phyloP scores from a whole-genome alignment of 441 rosid genomes.

The Eruca vesicaria region DNA sequence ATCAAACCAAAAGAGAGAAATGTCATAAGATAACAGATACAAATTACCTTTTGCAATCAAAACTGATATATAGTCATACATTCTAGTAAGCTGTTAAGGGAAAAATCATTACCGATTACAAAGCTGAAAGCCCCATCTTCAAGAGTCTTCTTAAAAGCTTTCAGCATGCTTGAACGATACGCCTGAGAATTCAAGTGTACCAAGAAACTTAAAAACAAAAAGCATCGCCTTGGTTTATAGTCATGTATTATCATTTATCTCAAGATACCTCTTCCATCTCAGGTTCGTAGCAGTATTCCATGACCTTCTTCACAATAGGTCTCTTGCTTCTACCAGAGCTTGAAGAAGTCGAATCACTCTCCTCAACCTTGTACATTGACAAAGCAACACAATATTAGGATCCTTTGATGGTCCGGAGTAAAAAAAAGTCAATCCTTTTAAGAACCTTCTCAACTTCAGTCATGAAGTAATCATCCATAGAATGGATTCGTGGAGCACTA shows the following conservation, averaged over 20 bases:
- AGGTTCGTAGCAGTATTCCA: slow-evolving; percentile 95
- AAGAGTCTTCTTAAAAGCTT: slow-evolving; percentile 86
- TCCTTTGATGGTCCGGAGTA: background rate
- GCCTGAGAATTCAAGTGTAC: slow-evolving; percentile 42
- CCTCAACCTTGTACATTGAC: slow-evolving; percentile 59
- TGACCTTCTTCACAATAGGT: slow-evolving; percentile 58
- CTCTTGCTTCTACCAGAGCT: slow-evolving; percentile 66
- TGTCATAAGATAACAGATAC: slow-evolving; percentile 23
- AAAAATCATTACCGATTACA: slow-evolving; percentile 72
- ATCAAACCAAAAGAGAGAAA: slow-evolving; percentile 33
- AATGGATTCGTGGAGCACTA: slow-evolving; percentile 88
- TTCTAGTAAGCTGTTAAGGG: slow-evolving; percentile 21
- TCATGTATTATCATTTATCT: slow-evolving; percentile 3
- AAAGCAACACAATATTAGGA: slow-evolving; percentile 15
- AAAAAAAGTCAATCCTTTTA: background rate
- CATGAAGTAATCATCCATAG: slow-evolving; percentile 98
- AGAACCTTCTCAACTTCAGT: slow-evolving; percentile 95
- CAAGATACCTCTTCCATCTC: slow-evolving; percentile 94
- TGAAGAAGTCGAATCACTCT: slow-evolving; percentile 60
- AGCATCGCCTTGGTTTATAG: background rate
- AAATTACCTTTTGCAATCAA: slow-evolving; percentile 35
- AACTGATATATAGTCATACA: slow-evolving; percentile 20
- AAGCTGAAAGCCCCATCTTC: slow-evolving; percentile 87
- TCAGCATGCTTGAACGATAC: slow-evolving; percentile 94
- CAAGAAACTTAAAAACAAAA: slow-evolving; percentile 15